A percentile compares a stretch with the other conserved stretches of the same genome.
Evolutionary conservation across 805 yeast species (phyloP).

Genomic region (Brettanomyces bruxellensis): DNA sequence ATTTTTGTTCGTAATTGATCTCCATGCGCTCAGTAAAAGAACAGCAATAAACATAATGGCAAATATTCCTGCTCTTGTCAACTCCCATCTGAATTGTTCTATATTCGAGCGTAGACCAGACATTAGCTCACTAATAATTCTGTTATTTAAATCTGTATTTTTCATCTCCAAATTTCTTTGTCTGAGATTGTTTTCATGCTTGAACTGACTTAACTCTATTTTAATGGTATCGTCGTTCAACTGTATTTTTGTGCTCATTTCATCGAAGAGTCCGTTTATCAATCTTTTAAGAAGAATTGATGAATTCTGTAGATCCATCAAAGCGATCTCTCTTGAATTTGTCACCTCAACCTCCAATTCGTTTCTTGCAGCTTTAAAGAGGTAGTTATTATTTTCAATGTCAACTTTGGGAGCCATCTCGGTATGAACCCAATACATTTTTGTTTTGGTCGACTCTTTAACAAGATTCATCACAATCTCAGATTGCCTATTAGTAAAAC

Average conservation of each 20-base stretch:
- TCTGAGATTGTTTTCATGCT: conserved; percentile 70
- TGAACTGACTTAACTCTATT: conserved; percentile 79
- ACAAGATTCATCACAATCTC: conserved; percentile 46
- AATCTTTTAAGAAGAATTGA: conserved; percentile 65
- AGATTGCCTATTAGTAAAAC: conserved; percentile 55
- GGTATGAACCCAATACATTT: conserved; percentile 36
- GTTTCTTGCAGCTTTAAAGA: conserved; percentile 87
- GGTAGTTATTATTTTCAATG: conserved; percentile 76
- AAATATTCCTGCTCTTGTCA: conserved; percentile 79
- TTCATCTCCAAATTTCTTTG: conserved; percentile 59
- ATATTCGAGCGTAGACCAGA: conserved; percentile 80
- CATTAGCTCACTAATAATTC: conserved; percentile 72
- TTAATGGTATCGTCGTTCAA: conserved; percentile 61
- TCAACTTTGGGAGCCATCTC: conserved; percentile 52
- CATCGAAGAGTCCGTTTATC: conserved; percentile 66
- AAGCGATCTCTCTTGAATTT: conserved; percentile 58
- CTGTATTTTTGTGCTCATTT: conserved; percentile 49
- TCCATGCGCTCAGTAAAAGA: conserved; percentile 46
- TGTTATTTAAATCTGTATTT: conserved; percentile 76
- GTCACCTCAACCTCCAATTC: conserved; percentile 76
- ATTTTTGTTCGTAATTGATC: conserved; percentile 27
- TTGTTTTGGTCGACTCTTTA: conserved; percentile 23
- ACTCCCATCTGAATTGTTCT: conserved; percentile 87
- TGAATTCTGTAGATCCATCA: conserved; percentile 56
- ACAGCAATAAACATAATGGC: conserved; percentile 63